These are phyloP conservation scores for Coemansia sp. DNA, from an alignment of 192 early-diverging fungal species.

Conservation along the genomic window DNA sequence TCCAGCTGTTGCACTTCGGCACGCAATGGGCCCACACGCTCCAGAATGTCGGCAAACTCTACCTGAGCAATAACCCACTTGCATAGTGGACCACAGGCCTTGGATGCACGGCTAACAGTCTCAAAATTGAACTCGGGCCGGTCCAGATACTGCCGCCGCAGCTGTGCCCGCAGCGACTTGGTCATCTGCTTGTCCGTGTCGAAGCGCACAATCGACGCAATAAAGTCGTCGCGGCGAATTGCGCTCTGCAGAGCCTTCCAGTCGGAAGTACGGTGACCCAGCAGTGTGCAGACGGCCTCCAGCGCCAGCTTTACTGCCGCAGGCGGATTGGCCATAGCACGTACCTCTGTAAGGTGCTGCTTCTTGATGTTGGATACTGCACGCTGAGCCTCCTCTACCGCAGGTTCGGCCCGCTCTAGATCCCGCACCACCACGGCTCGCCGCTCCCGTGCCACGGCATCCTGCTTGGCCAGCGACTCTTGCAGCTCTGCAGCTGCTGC, in stretches of 20 bases:
- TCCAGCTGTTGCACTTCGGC: conserved; percentile 86
- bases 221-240: conserved; percentile 95
- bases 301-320: conserved; percentile 93
- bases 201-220: conserved; percentile 93
- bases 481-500: conserved; percentile 76
- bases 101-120: conserved; percentile 91
- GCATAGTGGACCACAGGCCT: conserved; percentile 97
- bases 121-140: conserved; percentile 93
- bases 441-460: conserved; percentile 73
- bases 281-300: conserved; percentile 93
- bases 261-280: conserved; percentile 78
- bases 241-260: conserved; percentile 93
- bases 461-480: conserved; percentile 68
- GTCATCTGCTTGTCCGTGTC: conserved; percentile 86
- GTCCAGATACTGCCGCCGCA: conserved; percentile 73
- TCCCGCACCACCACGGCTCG: conserved; percentile 79
- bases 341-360: conserved; percentile 94
- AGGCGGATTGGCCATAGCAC: conserved; percentile 96
- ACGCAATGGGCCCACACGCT: conserved; percentile 93
- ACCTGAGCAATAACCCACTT: conserved; percentile 99
- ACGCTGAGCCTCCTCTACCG: conserved; percentile 90
- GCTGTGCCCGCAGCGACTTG: conserved; percentile 69
- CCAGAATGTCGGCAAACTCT: conserved; percentile 86
- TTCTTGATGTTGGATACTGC: conserved; percentile 95
- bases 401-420: conserved; percentile 94